These are phyloP conservation scores for Pleurotus citrinopileatus DNA, from an alignment of 768 basidiomycete genomes.

Conservation along the genomic window DNA sequence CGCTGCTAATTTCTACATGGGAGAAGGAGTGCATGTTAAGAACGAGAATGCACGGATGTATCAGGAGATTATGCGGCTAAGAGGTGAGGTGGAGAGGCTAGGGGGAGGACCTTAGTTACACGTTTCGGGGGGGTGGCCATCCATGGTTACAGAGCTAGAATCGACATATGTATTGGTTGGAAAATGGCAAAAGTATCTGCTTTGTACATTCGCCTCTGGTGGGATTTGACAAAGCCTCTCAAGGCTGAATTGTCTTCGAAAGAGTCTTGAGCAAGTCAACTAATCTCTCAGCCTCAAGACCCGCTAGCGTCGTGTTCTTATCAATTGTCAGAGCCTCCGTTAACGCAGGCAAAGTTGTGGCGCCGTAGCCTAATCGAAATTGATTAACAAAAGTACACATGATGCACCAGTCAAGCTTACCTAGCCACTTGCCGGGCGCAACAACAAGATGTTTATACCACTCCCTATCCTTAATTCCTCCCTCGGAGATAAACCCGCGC, in stretches of 20 bases:
- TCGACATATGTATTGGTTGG: too few relatives aligned
- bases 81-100: neutral
- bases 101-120: neutral
- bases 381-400: neutral
- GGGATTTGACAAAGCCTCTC: neutral
- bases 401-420: conserved; percentile 32
- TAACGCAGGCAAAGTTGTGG: conserved; percentile 60
- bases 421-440: conserved; percentile 83
- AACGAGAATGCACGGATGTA: neutral
- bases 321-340: conserved; percentile 58
- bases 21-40: neutral
- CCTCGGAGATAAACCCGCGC: conserved; percentile 74
- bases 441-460: conserved; percentile 88
- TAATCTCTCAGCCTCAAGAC: conserved; percentile 44
- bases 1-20: neutral
- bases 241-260: conserved; percentile 1
- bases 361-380: conserved; percentile 44
- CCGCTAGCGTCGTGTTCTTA: conserved; percentile 40
- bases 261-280: conserved; percentile 25
- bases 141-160: too few relatives aligned
- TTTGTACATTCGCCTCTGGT: too few relatives aligned
- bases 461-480: conserved; percentile 73
- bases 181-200: too few relatives aligned
- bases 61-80: neutral
- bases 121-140: too few relatives aligned